Base-by-base conservation (phyloP, 148 eudicot species). In the Chenopodium suecicum region DNA sequence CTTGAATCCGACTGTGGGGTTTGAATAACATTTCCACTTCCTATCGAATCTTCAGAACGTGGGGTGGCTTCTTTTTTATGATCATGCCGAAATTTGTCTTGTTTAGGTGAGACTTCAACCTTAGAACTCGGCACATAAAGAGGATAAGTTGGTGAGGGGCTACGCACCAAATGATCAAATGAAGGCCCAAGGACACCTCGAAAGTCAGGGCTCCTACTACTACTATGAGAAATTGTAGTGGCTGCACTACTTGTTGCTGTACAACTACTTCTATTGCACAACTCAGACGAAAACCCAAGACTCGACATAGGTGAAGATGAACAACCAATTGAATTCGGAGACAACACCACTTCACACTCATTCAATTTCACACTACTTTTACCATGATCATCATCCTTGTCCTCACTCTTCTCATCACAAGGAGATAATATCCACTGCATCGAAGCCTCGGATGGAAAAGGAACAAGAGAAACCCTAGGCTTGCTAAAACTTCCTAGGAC, bases 401-500 rank as follows among this genome's bases (percentile, higher is more conserved):
- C 62, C 25, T 63, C 82, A 22, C 74, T 73, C 48, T 1, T 84
- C 81, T 88, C 90, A 77, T 85, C 86, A 75, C 84, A 82, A 48
- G 94, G 92, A 71, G 98, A 91, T 34, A 81, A 83, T 34, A 81
- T 79, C 97, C 97, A 94, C 7, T 82, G 86, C 82, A 94, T 80
- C 4, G 92, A 92, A 79, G 98, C 98, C 81, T 89, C 91, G 70
- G 64, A 81, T 4, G 91, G 98, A 71, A 83, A 81, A 31, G 97
- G 93, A 79, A 89, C 83, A 14, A 87, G 64, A 52, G 91, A 86
- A 34, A 48, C 69, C 72, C 86, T 82, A 64, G 80, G 85, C 75
- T 80, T 82, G 7, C 69, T 70, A 67, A 79, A 47, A 8, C 27
- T 64, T 29, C 70, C 78, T 65, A 66, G 75, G 32, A 48, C 76